Evolutionary conservation across 306 rosid genomes (phyloP), one percentile per base, ranked within the genome.

Genomic region (Quercus berberidifolia): DNA sequence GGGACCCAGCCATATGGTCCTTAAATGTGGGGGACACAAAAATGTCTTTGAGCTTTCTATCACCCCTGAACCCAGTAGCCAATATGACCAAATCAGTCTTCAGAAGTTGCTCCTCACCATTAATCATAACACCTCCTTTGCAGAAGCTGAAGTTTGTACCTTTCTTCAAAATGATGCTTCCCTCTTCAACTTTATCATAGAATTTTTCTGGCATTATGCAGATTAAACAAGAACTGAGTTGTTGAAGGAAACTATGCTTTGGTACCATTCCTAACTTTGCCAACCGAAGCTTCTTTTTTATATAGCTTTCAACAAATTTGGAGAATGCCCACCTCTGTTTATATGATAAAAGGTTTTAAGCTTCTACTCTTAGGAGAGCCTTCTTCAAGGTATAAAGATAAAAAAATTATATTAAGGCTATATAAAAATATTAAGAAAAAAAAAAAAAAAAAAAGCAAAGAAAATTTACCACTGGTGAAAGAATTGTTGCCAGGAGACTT

Each of bases 231-330:
- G 93, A 57, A 78, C 78, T 88, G 0, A 92, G 17, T 9, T 86
- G 71, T 57, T 86, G 78, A 38, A 83, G 86, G 62, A 92, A 90
- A 46, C 91, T 81, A 7, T 87, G 93, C 59, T 56, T 76, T 3
- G 96, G 96, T 10, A 92, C 89, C 96, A 92, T 85, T 55, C 97
- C 96, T 25, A 83, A 82, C 87, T 89, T 90, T 6, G 30, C 31
- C 76, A 92, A 58, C 21, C 70, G 71, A 7, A 78, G 86, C 86
- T 90, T 90, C 62, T 70, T 79, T 18, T 6, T 79, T 35, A 89
- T 46, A 56, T 89, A 17, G 62, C 89, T 88, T 80, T 92, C 96
- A 21, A 92, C 97, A 43, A 92, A 73, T 77, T 86, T 89, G 5
- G 91, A 85, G 77, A 80, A 71, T 35, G 71, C 64, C 97, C 92